Percentiles rank a stretch among this genome's conserved stretches.
Evolutionary conservation across 2,329 filamentous ascomycete species (phyloP).

Genomic region (Graphilbum fragrans): DNA sequence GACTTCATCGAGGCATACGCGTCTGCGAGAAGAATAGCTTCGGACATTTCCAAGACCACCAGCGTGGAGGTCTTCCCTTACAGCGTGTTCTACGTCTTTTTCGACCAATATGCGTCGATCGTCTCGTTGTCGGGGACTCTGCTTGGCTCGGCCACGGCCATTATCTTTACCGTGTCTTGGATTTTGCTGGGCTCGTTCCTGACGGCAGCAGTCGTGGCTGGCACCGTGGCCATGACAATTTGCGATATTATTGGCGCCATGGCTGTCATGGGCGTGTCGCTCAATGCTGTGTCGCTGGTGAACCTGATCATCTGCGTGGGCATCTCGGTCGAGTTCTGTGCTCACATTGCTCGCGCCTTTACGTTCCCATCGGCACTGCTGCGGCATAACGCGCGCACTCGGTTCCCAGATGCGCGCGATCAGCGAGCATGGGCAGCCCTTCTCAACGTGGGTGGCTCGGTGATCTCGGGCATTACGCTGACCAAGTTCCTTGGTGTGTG

Average conservation of each 20-base stretch:
- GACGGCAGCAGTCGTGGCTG: slow-evolving; percentile 71
- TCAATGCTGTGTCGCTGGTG: slow-evolving; percentile 91
- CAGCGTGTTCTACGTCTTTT: slow-evolving; percentile 97
- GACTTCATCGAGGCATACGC: slow-evolving; percentile 91
- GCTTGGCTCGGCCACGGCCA: slow-evolving; percentile 68
- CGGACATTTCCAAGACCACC: slow-evolving; percentile 59
- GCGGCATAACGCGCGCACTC: slow-evolving; percentile 67
- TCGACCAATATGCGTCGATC: slow-evolving; percentile 89
- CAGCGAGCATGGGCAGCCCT: slow-evolving; percentile 85
- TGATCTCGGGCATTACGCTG: slow-evolving; percentile 91
- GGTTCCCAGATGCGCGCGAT: slow-evolving; percentile 63
- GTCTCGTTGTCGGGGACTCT: slow-evolving; percentile 67
- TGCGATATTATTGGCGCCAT: slow-evolving; percentile 92
- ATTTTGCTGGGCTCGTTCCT: slow-evolving; percentile 71
- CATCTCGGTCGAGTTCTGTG: slow-evolving; percentile 94
- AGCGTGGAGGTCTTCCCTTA: slow-evolving; percentile 86
- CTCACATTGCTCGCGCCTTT: slow-evolving; percentile 90
- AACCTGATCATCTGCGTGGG: slow-evolving; percentile 96
- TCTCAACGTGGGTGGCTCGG: slow-evolving; percentile 86
- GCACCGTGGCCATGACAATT: slow-evolving; percentile 86
- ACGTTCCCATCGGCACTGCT: slow-evolving; percentile 80
- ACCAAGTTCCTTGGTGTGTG: slow-evolving; percentile 89
- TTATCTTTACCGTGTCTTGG: slow-evolving; percentile 73
- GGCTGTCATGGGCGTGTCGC: slow-evolving; percentile 75
- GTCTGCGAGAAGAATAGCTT: slow-evolving; percentile 76